Percentiles rank a stretch among this genome's conserved stretches.
Conservation (phyloP, 2,329 filamentous ascomycete species). For the Hymenoscyphus infarciens region DNA sequence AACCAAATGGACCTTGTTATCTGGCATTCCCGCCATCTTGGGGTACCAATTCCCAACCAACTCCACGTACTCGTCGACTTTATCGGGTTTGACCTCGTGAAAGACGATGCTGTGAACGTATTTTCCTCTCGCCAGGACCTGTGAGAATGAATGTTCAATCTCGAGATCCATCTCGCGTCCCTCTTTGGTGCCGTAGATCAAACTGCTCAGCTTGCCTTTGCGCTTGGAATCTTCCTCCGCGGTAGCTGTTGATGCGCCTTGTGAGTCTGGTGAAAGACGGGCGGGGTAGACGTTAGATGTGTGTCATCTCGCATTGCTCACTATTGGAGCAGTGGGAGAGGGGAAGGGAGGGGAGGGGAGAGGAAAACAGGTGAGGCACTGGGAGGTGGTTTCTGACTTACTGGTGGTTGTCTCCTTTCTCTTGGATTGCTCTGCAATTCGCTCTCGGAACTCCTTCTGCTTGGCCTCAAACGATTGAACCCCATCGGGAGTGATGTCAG, state of each 20-base stretch:
- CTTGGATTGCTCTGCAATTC: slow-evolving; percentile 71
- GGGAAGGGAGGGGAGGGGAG: slow-evolving; percentile 43
- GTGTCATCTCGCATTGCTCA: slow-evolving; percentile 43
- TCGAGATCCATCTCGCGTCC: slow-evolving; percentile 91
- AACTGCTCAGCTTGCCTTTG: slow-evolving; percentile 69
- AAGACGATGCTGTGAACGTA: slow-evolving; percentile 98
- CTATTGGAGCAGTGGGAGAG: slow-evolving; percentile 43
- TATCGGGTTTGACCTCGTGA: slow-evolving; percentile 92
- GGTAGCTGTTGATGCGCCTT: slow-evolving; percentile 55
- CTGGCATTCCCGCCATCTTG: slow-evolving; percentile 73
- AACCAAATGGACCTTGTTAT: slow-evolving; percentile 94
- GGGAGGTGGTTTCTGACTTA: slow-evolving; percentile 49
- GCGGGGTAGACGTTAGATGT: slow-evolving; percentile 30
- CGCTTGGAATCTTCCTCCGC: slow-evolving; percentile 60
- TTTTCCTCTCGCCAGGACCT: slow-evolving; percentile 91
- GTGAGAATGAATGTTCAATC: slow-evolving; percentile 93
- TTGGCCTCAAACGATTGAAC: slow-evolving; percentile 75
- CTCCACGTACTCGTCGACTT: slow-evolving; percentile 89
- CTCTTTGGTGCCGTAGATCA: slow-evolving; percentile 97
- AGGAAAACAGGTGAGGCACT: slow-evolving; percentile 28
- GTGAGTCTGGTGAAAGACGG: slow-evolving; percentile 54
- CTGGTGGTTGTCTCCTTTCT: slow-evolving; percentile 86
- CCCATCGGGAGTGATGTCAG: slow-evolving; percentile 74
- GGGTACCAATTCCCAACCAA: slow-evolving; percentile 92
- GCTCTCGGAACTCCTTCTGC: slow-evolving; percentile 83